Base-by-base conservation (phyloP, 2,329 filamentous ascomycete species). In the Colletotrichum acutatum region DNA sequence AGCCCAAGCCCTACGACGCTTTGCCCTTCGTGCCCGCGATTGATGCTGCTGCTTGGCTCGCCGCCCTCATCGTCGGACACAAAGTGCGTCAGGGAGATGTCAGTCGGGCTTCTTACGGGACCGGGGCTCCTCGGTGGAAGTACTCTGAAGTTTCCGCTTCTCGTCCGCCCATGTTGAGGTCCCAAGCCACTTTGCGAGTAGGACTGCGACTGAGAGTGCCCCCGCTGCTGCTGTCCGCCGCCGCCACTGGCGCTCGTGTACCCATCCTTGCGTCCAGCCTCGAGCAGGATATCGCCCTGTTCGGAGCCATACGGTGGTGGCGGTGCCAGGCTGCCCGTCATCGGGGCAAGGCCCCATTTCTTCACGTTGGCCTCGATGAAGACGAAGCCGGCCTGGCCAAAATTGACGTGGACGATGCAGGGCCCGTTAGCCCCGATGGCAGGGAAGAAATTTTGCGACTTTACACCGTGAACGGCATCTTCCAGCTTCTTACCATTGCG, bases 361-460 rank as follows among this genome's bases (percentile, higher is more conserved):
- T 99, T 99, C 74, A 99, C 97, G 79, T 99, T 99, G 74, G 96
- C 97, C 84, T 99, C 97, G 78, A 99, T 98, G 80, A 98, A 99
- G 61, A 99, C 97, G 80, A 98, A 99, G 42, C 97, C 97, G 79
- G 97, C 94, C 82, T 99, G 97, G 8, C 97, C 97, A 81, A 99
- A 97, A 82, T 99, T 99, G 80, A 98, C 97, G 81, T 99, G 96
- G 1, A 99, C 90, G 37, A 92, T 92, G 78, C 94, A 95, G 19
- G 97, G 97, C 0, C 97, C 97, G 80, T 97, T 98, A 70, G 97
- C 95, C 56, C 97, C 97, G n/a, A 99, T 90, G 0, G 97, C 97
- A 1, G 97, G 97, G 84, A 99, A 99, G 85, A 98, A 97, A 82
- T 99, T 99, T 78, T 97, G 97, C 11, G 93, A 90, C 82, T 98